phyloP scores from a whole-genome alignment of 768 basidiomycete species.

The Hygrocybe coccinea region DNA sequence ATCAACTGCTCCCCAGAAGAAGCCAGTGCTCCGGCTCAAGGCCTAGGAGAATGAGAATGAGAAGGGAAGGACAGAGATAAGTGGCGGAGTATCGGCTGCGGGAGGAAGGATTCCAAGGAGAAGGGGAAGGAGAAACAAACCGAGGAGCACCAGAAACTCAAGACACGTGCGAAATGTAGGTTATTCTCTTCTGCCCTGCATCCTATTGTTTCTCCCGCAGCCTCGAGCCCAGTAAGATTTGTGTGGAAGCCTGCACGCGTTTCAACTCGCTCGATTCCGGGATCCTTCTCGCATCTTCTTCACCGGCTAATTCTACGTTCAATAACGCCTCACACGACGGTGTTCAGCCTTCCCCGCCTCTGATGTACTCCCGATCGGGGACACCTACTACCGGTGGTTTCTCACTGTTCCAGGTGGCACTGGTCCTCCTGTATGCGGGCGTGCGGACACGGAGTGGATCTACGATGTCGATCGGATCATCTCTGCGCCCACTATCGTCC shows the following conservation, averaged over 20 bases:
- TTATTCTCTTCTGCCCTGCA: constrained; percentile 1
- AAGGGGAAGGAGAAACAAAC: constrained; percentile 40
- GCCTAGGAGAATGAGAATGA: constrained; percentile 15
- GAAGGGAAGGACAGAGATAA: constrained; percentile 38
- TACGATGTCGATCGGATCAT: constrained; percentile 34
- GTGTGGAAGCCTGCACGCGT: constrained; percentile 38
- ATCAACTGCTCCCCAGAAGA: constrained; percentile 12
- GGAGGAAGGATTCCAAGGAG: constrained; percentile 69
- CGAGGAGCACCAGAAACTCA: constrained; percentile 35
- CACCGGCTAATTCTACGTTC: constrained; percentile 13
- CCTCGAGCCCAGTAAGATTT: constrained; percentile 42
- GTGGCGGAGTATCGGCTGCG: constrained; percentile 81
- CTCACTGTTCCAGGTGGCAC: not conserved
- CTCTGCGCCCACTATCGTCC: constrained; percentile 46
- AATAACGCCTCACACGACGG: constrained; percentile 12
- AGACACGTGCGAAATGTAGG: constrained; percentile 43
- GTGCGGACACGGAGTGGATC: constrained; percentile 36
- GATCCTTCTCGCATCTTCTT: constrained; percentile 26
- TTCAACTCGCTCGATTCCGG: constrained; percentile 60
- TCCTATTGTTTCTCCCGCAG: constrained; percentile 17
- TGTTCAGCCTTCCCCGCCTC: not conserved
- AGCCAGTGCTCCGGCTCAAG: constrained; percentile 5
- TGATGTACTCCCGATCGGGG: constrained; percentile 28
- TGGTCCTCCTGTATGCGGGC: no score
- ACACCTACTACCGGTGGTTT: constrained; percentile 32